These are phyloP conservation scores for Manihot esculenta DNA, from an alignment of 441 rosid species.

Conservation along the genomic window DNA sequence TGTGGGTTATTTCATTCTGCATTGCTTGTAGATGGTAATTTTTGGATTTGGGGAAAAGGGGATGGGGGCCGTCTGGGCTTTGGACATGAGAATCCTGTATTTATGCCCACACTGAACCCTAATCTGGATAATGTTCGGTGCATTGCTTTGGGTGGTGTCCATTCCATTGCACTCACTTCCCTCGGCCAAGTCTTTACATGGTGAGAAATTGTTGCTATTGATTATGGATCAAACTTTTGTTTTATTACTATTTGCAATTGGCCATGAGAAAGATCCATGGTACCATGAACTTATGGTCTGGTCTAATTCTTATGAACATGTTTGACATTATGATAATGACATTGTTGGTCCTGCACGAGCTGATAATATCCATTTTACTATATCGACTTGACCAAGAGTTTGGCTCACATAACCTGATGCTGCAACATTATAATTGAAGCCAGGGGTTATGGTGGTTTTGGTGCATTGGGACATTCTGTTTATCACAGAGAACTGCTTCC, in stretches of 20 bases:
- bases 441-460: slow-evolving; percentile 99
- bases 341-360: background rate
- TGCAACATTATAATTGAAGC: slow-evolving; percentile 44
- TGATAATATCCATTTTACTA: background rate
- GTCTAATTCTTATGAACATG: background rate
- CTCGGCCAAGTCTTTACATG: slow-evolving; percentile 75
- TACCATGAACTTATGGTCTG: too few relatives aligned
- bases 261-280: too few relatives aligned
- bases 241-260: too few relatives aligned
- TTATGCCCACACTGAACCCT: slow-evolving; percentile 69
- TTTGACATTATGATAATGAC: background rate
- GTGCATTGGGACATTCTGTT: slow-evolving; percentile 89
- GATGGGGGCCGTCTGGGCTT: slow-evolving; percentile 90
- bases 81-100: slow-evolving; percentile 74
- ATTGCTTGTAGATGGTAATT: slow-evolving; percentile 51
- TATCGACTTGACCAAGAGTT: background rate
- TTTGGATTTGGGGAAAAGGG: slow-evolving; percentile 95
- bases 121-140: slow-evolving; percentile 50
- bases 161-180: slow-evolving; percentile 73
- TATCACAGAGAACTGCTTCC: slow-evolving; percentile 85
- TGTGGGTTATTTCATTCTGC: slow-evolving; percentile 88
- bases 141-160: slow-evolving; percentile 78
- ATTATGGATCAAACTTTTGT: background rate
- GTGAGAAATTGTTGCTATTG: slow-evolving; percentile 36
- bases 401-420: slow-evolving; percentile 9